These are phyloP conservation scores for Podosphaera aphanis DNA, from an alignment of 2,329 filamentous ascomycete genomes.

Conservation along the genomic window DNA sequence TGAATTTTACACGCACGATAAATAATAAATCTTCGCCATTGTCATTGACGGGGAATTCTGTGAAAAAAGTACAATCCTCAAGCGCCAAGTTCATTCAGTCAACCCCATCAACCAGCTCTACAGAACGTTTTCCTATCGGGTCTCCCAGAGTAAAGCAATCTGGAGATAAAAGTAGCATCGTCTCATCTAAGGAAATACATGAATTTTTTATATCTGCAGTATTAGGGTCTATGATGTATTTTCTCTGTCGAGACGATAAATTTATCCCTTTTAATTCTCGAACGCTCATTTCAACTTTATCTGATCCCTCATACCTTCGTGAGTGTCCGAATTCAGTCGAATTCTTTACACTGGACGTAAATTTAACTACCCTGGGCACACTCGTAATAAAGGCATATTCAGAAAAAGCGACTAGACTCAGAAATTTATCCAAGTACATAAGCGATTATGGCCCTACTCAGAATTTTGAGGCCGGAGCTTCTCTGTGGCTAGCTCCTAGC, in stretches of 20 bases:
- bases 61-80: slow-evolving; percentile 10
- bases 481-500: slow-evolving; percentile 15
- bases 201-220: slow-evolving; percentile 16
- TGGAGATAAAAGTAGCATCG: slow-evolving; percentile 4
- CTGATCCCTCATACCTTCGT: background rate
- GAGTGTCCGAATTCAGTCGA: slow-evolving; percentile 6
- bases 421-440: slow-evolving; percentile 5
- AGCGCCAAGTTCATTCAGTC: slow-evolving; percentile 11
- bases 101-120: slow-evolving; percentile 4
- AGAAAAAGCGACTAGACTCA: slow-evolving; percentile 10
- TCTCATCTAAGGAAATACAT: slow-evolving; percentile 13
- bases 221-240: slow-evolving; percentile 13
- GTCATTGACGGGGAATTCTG: slow-evolving; percentile 9
- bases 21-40: slow-evolving; percentile 13
- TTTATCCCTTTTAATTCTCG: slow-evolving; percentile 16
- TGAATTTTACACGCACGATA: slow-evolving; percentile 7
- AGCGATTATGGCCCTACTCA: slow-evolving; percentile 1
- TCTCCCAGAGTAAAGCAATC: slow-evolving; percentile 10
- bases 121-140: slow-evolving; percentile 8
- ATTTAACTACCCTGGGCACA: slow-evolving; percentile 14
- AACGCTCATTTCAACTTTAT: slow-evolving; percentile 10
- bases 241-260: slow-evolving; percentile 14
- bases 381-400: slow-evolving; percentile 15
- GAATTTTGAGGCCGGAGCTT: slow-evolving; percentile 6
- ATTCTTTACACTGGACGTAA: slow-evolving; percentile 15